Evolutionary conservation across 305 asterid species (phyloP), one percentile per base, ranked within the genome.

Genomic region (Plantago coronopus): DNA sequence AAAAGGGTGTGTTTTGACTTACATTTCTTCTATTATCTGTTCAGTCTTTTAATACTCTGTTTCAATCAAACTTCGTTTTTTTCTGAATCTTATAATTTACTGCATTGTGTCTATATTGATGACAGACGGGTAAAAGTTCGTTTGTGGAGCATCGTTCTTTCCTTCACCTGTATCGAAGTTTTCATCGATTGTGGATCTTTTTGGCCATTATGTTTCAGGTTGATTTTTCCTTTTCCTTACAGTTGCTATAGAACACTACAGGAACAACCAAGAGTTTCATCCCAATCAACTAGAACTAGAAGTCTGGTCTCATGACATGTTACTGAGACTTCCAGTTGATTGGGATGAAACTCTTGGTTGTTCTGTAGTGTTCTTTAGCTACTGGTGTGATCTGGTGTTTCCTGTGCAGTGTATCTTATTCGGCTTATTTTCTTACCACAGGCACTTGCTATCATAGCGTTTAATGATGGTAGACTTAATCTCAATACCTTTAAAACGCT

Each of bases 121-220:
- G 64, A 68, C 82, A 93, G 99, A 89, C 96, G 23, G 94, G 88
- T 44, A 93, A 93, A 81, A 89, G 95, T 77, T 79, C 96, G 63
- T 93, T 89, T 73, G 99, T 93, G 69, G 99, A 93, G 79, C 99
- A 93, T 78, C 89, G 99, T 48, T 89, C 99, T 47, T 93, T 83
- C 69, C 87, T 93, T 67, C 99, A 93, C 76, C 73, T 93, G 68
- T 93, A 87, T 76, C 87, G 95, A 70, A 89, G 99, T 78, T 93
- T 93, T 71, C 99, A 93, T 78, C 99, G 99, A 59, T 19, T 93
- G 87, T 93, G 99, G 99, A 87, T 93, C 64, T 93, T 93, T 76
- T 78, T 93, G 80, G 63, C 61, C 54, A 72, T 85, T 67, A 93
- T 93, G 99, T 93, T 93, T 81, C 99, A 93, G 99, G 99, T 87